These are phyloP conservation scores for Stagonosporopsis tanaceti DNA, from an alignment of 2,329 filamentous ascomycete species.

Conservation along the genomic window DNA sequence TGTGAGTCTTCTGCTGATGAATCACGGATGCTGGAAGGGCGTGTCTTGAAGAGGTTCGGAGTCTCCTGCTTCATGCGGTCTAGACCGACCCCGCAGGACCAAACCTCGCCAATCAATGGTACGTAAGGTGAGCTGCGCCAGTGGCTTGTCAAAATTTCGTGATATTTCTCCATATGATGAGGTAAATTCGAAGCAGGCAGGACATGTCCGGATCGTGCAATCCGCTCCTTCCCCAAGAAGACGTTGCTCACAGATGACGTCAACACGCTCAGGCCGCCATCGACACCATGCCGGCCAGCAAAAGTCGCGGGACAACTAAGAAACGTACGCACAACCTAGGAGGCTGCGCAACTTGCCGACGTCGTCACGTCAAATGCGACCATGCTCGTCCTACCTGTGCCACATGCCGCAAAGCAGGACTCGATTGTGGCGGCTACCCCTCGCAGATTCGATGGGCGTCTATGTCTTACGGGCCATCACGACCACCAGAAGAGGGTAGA, in stretches of 20 bases:
- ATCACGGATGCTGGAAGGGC: constrained; percentile 4
- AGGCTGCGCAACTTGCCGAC: constrained; percentile 22
- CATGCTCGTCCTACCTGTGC: constrained; percentile 16
- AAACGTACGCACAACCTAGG: constrained; percentile 26
- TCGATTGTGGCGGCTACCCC: constrained; percentile 20
- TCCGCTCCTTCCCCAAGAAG: not conserved
- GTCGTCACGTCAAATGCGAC: constrained; percentile 24
- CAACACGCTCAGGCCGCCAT: not conserved
- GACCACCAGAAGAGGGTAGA: not conserved
- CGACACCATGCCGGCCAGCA: constrained; percentile 15
- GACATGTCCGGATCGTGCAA: not conserved
- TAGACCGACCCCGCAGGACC: constrained; percentile 9
- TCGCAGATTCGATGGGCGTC: constrained; percentile 26
- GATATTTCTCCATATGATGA: constrained; percentile 8
- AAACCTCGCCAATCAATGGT: constrained; percentile 5
- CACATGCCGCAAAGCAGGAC: constrained; percentile 13
- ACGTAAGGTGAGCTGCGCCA: not conserved
- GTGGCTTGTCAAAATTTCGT: constrained; percentile 3
- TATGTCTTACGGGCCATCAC: constrained; percentile 14
- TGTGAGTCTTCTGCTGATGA: constrained; percentile 6
- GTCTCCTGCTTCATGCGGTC: constrained; percentile 7
- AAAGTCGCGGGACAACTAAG: constrained; percentile 12
- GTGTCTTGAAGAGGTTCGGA: constrained; percentile 3
- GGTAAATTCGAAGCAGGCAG: not conserved
- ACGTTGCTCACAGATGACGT: constrained; percentile 5